These are phyloP conservation scores for Alternaria brassicae DNA, from an alignment of 2,329 filamentous ascomycete species.

Conservation along the genomic window DNA sequence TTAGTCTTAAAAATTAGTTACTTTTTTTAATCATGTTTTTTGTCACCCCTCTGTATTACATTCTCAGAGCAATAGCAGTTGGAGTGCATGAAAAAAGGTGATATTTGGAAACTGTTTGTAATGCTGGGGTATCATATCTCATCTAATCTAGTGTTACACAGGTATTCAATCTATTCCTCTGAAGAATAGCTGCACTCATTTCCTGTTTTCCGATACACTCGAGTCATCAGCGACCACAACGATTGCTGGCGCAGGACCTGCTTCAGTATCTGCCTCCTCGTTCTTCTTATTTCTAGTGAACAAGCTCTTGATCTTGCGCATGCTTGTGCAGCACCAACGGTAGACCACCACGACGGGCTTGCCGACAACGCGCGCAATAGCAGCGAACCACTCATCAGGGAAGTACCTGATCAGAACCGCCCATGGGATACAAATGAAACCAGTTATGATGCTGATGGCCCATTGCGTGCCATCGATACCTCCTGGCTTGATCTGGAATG, in stretches of 20 bases:
- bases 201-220: constrained; percentile 4
- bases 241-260: constrained; percentile 25
- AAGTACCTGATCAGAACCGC: constrained; percentile 60
- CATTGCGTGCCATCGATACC: constrained; percentile 65
- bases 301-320: constrained; percentile 19
- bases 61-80: no score
- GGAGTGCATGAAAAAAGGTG: no score
- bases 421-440: constrained; percentile 61
- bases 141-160: neutral
- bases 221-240: constrained; percentile 22
- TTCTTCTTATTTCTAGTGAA: constrained; percentile 23
- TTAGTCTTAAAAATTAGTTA: no score
- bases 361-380: constrained; percentile 27
- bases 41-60: no score
- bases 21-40: no score
- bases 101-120: neutral
- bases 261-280: constrained; percentile 26
- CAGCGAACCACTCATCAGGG: constrained; percentile 54
- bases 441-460: constrained; percentile 62
- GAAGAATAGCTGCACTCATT: neutral
- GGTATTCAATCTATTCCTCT: neutral
- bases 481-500: constrained; percentile 60
- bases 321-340: constrained; percentile 18
- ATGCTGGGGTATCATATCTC: neutral
- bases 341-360: constrained; percentile 35